These are phyloP conservation scores for Zygotorulaspora florentina DNA, from an alignment of 805 yeast species.

Conservation along the genomic window DNA sequence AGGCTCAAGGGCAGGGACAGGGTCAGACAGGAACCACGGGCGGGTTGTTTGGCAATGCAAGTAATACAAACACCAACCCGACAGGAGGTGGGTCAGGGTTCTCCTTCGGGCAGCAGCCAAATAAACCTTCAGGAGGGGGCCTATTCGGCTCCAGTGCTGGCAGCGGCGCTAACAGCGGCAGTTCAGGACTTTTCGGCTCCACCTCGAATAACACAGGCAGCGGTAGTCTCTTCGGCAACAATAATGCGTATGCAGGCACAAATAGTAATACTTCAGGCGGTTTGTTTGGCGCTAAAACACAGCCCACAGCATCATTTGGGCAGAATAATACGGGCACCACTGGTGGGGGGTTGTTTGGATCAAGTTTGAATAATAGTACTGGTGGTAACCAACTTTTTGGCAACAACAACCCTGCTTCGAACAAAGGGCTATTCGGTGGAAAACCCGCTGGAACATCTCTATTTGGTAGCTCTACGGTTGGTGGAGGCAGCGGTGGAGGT, in stretches of 20 bases:
- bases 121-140: slow-evolving; percentile 31
- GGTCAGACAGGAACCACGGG: background rate
- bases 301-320: slow-evolving; percentile 33
- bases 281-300: slow-evolving; percentile 19
- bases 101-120: slow-evolving; percentile 34
- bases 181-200: slow-evolving; percentile 29
- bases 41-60: background rate
- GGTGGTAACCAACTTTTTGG: slow-evolving; percentile 22
- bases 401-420: slow-evolving; percentile 9
- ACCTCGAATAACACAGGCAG: slow-evolving; percentile 15
- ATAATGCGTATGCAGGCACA: slow-evolving; percentile 15
- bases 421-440: slow-evolving; percentile 26
- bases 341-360: slow-evolving; percentile 23
- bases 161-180: slow-evolving; percentile 1
- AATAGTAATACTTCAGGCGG: slow-evolving; percentile 19
- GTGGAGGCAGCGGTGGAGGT: slow-evolving; percentile 12
- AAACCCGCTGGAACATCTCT: slow-evolving; percentile 23
- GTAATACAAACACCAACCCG: slow-evolving; percentile 2
- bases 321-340: slow-evolving; percentile 10
- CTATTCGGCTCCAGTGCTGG: slow-evolving; percentile 35
- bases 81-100: slow-evolving; percentile 27
- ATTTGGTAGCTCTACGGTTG: slow-evolving; percentile 31
- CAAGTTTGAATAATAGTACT: slow-evolving; percentile 10
- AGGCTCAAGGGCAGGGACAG: background rate
- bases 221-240: slow-evolving; percentile 34